Conservation (phyloP, 495 filamentous ascomycete species). For the Podospora pseudopauciseta region DNA sequence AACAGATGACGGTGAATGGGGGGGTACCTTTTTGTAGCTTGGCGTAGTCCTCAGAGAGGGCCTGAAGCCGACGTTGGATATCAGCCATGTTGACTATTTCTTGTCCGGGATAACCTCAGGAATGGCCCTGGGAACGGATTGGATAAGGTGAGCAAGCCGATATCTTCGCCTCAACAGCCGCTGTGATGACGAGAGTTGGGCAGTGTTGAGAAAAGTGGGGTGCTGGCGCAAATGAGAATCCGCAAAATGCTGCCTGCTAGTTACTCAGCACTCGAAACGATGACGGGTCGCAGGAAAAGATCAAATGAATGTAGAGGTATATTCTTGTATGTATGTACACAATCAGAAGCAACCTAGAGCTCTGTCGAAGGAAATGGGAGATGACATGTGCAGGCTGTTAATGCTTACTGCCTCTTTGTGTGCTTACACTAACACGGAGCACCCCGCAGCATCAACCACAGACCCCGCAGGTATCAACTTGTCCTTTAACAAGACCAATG, state of each 20-base stretch:
- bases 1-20: not conserved
- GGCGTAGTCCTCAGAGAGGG: slow-evolving; percentile 81
- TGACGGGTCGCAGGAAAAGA: not conserved
- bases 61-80: slow-evolving; percentile 61
- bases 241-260: slow-evolving; percentile 5
- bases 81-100: slow-evolving; percentile 41
- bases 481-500: not conserved
- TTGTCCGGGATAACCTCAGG: not conserved
- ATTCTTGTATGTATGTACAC: not conserved
- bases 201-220: not conserved
- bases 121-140: not conserved
- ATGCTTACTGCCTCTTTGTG: not conserved
- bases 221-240: not conserved
- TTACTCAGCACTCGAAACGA: not conserved
- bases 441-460: not conserved
- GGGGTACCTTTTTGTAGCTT: slow-evolving; percentile 72
- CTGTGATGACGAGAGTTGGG: not conserved
- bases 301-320: not conserved
- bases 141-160: not conserved
- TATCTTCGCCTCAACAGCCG: not conserved
- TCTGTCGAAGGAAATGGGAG: not conserved
- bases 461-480: not conserved
- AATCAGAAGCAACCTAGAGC: not conserved
- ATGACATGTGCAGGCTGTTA: not conserved
- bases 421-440: not conserved